phyloP scores from a whole-genome alignment of 306 rosid genomes.

The Gynostemma pentaphyllum region DNA sequence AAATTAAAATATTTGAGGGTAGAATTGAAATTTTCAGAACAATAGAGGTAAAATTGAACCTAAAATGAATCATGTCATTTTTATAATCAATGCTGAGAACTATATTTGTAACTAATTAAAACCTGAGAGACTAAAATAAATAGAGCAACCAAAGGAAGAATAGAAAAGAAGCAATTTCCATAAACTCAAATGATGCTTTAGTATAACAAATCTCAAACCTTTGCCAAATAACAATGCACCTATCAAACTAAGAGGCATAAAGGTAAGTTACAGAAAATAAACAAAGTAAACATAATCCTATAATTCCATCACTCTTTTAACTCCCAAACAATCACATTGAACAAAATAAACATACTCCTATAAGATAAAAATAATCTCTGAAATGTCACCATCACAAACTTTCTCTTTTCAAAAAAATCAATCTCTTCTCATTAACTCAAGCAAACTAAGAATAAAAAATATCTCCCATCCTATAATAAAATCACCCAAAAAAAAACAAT shows the following conservation, averaged over 20 bases:
- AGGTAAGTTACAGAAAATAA: background rate
- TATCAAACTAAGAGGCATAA: background rate
- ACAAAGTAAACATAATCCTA: background rate
- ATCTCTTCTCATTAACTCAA: background rate
- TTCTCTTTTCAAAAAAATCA: background rate
- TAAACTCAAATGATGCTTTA: too few relatives aligned
- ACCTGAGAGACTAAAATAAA: too few relatives aligned
- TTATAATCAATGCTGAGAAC: too few relatives aligned
- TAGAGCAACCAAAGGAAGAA: too few relatives aligned
- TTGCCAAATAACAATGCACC: background rate
- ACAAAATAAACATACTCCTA: background rate
- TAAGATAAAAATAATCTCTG: background rate
- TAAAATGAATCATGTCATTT: too few relatives aligned
- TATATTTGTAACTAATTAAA: too few relatives aligned
- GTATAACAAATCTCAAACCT: too few relatives aligned
- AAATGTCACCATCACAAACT: background rate
- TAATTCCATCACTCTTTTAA: constrained; percentile 4
- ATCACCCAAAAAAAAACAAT: background rate
- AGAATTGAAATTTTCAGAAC: too few relatives aligned
- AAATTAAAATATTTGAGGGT: too few relatives aligned
- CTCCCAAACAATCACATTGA: constrained; percentile 4
- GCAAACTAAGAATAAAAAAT: background rate
- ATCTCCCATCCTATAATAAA: background rate
- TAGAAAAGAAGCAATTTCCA: too few relatives aligned
- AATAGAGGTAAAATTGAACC: too few relatives aligned